Percentiles rank a stretch among this genome's conserved stretches.
Evolutionary conservation across 2,329 filamentous ascomycete species (phyloP).

Genomic region (Zasmidium cellare): DNA sequence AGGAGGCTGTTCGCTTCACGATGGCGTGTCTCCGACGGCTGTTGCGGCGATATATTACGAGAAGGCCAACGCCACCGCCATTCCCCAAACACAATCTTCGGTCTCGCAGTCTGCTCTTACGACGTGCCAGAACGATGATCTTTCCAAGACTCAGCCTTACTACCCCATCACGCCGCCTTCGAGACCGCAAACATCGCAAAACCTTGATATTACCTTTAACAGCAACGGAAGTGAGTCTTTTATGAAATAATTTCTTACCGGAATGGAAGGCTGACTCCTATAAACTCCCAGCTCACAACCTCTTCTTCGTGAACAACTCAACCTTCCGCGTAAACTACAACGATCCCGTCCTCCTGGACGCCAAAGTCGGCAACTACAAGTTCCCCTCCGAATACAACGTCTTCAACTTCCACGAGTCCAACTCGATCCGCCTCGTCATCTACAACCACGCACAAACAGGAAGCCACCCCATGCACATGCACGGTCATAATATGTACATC

Average conservation of each 20-base stretch:
- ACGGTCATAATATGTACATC: constrained; percentile 51
- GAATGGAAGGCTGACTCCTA: no score
- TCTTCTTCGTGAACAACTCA: constrained; percentile 55
- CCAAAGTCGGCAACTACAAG: constrained; percentile 35
- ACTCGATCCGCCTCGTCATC: constrained; percentile 44
- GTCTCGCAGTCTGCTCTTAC: constrained; percentile 48
- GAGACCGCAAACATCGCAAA: constrained; percentile 39
- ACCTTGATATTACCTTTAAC: constrained; percentile 51
- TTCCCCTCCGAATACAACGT: constrained; percentile 39
- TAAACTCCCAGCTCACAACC: constrained; percentile 34
- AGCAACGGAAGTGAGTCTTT: constrained; percentile 39
- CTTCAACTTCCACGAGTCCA: constrained; percentile 42
- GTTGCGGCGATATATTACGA: constrained; percentile 68
- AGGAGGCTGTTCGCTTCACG: constrained; percentile 25
- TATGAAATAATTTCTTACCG: no score
- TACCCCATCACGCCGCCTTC: constrained; percentile 54
- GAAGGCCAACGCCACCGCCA: constrained; percentile 49
- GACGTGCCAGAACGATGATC: constrained; percentile 58
- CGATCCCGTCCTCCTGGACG: constrained; percentile 38
- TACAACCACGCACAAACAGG: constrained; percentile 32
- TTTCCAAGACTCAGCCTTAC: constrained; percentile 53
- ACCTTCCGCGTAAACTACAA: constrained; percentile 54
- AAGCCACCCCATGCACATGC: constrained; percentile 56
- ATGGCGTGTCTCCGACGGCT: constrained; percentile 48
- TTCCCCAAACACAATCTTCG: constrained; percentile 45